Conservation (phyloP, 306 rosid genomes). For the Cucumis melo region DNA sequence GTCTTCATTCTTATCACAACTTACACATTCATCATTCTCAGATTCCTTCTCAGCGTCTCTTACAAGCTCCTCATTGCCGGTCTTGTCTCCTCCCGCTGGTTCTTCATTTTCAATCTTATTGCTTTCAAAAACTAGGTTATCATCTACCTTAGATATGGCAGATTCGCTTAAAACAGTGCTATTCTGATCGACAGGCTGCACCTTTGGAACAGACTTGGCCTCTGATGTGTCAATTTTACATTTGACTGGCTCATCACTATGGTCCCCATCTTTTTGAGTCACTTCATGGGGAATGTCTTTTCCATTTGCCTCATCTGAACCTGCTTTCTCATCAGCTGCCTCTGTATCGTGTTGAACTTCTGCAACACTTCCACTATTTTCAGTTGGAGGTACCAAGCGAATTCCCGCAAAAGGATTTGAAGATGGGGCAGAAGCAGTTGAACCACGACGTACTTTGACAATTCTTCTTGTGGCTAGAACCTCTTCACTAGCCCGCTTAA, state of each 20-base stretch:
- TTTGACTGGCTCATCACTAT: constrained; percentile 25
- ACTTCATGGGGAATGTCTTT: constrained; percentile 9
- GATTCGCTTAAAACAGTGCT: constrained; percentile 15
- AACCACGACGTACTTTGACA: constrained; percentile 72
- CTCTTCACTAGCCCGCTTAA: constrained; percentile 85
- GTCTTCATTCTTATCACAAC: background rate
- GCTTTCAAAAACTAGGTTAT: constrained; percentile 10
- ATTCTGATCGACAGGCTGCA: constrained; percentile 15
- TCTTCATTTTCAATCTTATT: background rate
- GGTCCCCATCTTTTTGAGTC: constrained; percentile 21
- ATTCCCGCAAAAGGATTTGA: constrained; percentile 84
- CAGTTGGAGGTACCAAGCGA: constrained; percentile 39
- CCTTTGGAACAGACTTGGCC: constrained; percentile 22
- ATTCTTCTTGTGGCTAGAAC: constrained; percentile 80
- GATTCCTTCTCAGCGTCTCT: background rate
- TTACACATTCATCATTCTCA: background rate
- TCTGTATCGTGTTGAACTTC: constrained; percentile 28
- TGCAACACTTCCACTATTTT: constrained; percentile 19
- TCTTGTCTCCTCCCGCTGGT: background rate
- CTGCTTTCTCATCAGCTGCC: constrained; percentile 17
- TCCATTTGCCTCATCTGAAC: constrained; percentile 18
- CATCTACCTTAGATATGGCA: constrained; percentile 12
- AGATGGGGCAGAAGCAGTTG: constrained; percentile 34
- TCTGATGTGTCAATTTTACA: constrained; percentile 15
- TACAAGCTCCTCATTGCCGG: background rate